These are phyloP conservation scores for Micromonas commoda DNA, from an alignment of 139 green algal genomes.

Conservation along the genomic window DNA sequence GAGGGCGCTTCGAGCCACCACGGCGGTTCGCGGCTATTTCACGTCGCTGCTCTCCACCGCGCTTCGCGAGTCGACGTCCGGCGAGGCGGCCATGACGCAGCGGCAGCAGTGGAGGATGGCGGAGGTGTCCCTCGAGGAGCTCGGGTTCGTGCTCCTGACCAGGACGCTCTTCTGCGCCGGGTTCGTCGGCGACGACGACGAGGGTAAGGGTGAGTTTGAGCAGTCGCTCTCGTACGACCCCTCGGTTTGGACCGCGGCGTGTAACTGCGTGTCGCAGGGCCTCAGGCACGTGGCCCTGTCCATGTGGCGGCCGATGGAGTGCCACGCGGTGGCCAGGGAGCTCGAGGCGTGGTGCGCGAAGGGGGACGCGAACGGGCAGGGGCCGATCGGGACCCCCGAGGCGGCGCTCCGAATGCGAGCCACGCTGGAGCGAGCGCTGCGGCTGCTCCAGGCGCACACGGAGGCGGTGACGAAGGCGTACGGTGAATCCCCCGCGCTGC, in stretches of 20 bases:
- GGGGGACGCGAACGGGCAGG: not conserved
- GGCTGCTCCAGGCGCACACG: slow-evolving; percentile 69
- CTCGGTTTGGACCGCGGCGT: not conserved
- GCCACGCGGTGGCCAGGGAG: slow-evolving; percentile 39
- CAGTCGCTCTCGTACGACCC: not conserved
- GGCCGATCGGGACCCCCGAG: not conserved
- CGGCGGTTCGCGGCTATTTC: not conserved
- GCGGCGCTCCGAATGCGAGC: slow-evolving; percentile 58
- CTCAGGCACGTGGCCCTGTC: slow-evolving; percentile 70
- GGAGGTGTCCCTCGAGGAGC: slow-evolving; percentile 80
- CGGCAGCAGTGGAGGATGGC: slow-evolving; percentile 74
- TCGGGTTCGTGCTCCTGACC: slow-evolving; percentile 71
- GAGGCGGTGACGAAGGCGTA: slow-evolving; percentile 43
- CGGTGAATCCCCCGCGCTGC: slow-evolving; percentile 26
- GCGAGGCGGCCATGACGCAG: slow-evolving; percentile 66
- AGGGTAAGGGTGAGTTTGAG: not conserved
- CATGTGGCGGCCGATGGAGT: slow-evolving; percentile 58
- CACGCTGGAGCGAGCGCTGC: slow-evolving; percentile 67
- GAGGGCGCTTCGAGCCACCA: not conserved
- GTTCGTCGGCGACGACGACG: not conserved
- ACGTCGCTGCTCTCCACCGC: not conserved
- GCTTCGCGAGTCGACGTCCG: not conserved
- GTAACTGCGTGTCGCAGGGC: slow-evolving; percentile 10
- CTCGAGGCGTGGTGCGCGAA: slow-evolving; percentile 4
- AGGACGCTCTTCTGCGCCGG: not conserved